A percentile compares a stretch with the other conserved stretches of the same genome.
These are phyloP conservation scores for Cercospora nicotianae DNA, from an alignment of 2,329 filamentous ascomycete species.

Conservation along the genomic window DNA sequence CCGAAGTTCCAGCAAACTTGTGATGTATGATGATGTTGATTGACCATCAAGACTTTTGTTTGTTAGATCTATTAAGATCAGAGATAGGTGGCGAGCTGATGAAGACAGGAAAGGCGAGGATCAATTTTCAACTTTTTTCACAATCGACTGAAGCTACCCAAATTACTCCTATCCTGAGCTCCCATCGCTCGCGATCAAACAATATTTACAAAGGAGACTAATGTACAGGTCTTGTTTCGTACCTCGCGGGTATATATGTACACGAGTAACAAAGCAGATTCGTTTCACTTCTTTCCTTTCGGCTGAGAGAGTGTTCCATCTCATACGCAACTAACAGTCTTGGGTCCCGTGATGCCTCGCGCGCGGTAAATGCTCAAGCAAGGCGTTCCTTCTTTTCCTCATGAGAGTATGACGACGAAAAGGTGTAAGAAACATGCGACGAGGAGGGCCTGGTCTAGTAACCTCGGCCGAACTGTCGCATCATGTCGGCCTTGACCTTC, in stretches of 20 bases:
- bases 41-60: not conserved
- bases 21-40: not conserved
- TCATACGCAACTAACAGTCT: slow-evolving; percentile 1
- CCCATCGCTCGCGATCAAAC: not conserved
- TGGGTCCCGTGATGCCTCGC: not conserved
- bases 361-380: slow-evolving; percentile 7
- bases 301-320: not conserved
- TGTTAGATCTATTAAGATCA: not conserved
- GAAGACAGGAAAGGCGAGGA: not conserved
- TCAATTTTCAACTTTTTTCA: not conserved
- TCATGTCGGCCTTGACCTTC: slow-evolving; percentile 30
- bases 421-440: not conserved
- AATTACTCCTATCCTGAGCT: not conserved
- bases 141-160: not conserved
- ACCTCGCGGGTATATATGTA: not conserved
- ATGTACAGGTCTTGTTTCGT: slow-evolving; percentile 1
- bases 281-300: not conserved
- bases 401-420: not conserved
- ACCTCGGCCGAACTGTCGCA: slow-evolving; percentile 22
- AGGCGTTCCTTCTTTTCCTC: not conserved
- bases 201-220: slow-evolving; percentile 11
- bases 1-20: not conserved
- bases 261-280: not conserved
- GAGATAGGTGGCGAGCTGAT: not conserved
- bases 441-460: not conserved